Base-by-base conservation (phyloP, 2,329 filamentous ascomycete species). In the Zelopaecilomyces penicillatus region DNA sequence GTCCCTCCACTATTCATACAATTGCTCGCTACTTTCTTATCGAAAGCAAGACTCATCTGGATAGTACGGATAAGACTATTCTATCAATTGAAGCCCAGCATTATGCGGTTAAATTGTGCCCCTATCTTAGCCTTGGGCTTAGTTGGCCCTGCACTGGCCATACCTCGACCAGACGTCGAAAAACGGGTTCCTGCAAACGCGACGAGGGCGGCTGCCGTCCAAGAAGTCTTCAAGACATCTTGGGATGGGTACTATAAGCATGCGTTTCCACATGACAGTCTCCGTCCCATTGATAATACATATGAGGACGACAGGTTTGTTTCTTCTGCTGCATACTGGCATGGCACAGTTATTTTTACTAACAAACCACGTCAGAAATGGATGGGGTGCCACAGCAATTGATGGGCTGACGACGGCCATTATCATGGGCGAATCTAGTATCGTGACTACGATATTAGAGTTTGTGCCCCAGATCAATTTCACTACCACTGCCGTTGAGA, bases 361-460 rank as follows among this genome's bases (percentile, higher is more conserved):
- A 6, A 44, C 43, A 12, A 45, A 28, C 10, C 32, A 9, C 12
- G 32, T 34, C 46, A 90, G 86, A 50, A 90, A 90, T 57, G 83
- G 80, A 43, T 95, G 88, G 88, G 88, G 87, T 27, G 86, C 87
- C 30, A 89, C 82, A 36, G 85, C 87, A 1, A 75, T 93, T 10
- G 88, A 95, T 61, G 85, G 86, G 2, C 70, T 95, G 39, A 83
- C 79, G 47, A 94, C 88, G 0, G 87, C 87, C 6, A 69, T 90
- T 40, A 64, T 95, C 27, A 91, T 94, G 85, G 73, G 75, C 34
- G 74, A 87, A 37, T 66, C 70, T 29, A 69, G 81, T 11, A 79
- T 86, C 27, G 80, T 93, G 10, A 68, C 81, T 36, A 70, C 80
- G 43, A 89, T 94, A 50, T 64, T 95, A 19, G 70, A 83, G 5